phyloP scores from a whole-genome alignment of 208 protist genomes.

The Leptomonas seymouri region DNA sequence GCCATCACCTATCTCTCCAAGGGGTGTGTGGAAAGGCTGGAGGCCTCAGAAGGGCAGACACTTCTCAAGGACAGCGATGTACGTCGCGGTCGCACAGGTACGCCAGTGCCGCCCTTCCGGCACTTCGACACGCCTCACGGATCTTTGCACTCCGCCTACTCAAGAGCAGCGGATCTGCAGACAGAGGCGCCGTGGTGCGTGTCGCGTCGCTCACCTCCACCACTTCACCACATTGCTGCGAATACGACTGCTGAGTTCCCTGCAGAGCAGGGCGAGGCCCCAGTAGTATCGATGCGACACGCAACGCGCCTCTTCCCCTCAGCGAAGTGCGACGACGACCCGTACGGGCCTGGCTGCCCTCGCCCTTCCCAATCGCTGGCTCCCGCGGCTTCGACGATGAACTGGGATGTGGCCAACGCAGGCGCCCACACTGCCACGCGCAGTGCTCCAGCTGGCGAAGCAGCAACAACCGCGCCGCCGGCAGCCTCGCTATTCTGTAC shows the following conservation, averaged over 20 bases:
- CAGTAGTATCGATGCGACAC: constrained; percentile 14
- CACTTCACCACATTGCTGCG: no score
- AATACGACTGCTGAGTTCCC: not conserved
- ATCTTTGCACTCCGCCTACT: not conserved
- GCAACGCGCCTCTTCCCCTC: not conserved
- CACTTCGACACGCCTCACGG: not conserved
- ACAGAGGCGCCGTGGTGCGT: no score
- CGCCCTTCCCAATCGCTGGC: no score
- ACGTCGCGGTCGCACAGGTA: not conserved
- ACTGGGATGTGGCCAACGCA: not conserved
- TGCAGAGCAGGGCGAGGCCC: constrained; percentile 10
- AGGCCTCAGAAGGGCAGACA: not conserved
- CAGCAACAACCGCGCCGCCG: not conserved
- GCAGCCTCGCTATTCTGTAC: not conserved
- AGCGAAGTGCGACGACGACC: not conserved
- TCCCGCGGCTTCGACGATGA: no score
- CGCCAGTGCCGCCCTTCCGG: not conserved
- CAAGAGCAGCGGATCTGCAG: not conserved
- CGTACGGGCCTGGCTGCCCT: no score
- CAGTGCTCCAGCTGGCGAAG: not conserved
- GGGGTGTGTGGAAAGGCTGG: not conserved
- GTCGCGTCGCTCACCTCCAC: no score
- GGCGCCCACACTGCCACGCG: not conserved
- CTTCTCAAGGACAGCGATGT: not conserved
- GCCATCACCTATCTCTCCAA: not conserved